phyloP scores from a whole-genome alignment of 2,329 filamentous ascomycete species.

The Penicillium sp. region DNA sequence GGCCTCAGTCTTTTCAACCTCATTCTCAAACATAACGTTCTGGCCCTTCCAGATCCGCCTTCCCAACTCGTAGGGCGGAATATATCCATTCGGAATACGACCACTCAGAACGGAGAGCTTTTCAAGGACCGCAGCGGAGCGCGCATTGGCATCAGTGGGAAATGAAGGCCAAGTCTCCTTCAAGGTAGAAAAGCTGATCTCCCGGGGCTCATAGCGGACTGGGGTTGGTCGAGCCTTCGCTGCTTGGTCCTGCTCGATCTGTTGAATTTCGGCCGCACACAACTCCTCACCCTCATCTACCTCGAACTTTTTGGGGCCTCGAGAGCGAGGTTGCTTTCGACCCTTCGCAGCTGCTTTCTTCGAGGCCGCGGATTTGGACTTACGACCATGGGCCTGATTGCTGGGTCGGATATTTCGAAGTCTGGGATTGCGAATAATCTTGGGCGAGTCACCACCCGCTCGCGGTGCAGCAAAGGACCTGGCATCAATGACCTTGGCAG shows the following conservation, averaged over 20 bases:
- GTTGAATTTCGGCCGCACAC: conserved; percentile 27
- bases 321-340: conserved; percentile 10
- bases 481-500: conserved; percentile 36
- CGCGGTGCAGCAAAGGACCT: conserved; percentile 36
- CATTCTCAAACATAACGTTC: conserved; percentile 37
- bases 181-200: conserved; percentile 32
- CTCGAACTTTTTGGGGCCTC: conserved; percentile 14
- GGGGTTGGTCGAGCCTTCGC: conserved; percentile 31
- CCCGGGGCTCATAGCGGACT: conserved; percentile 35
- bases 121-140: conserved; percentile 31
- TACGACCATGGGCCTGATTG: conserved; percentile 19
- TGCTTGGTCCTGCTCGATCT: conserved; percentile 30
- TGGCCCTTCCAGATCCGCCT: conserved; percentile 37
- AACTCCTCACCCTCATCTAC: conserved; percentile 24
- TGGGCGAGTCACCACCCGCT: conserved; percentile 25
- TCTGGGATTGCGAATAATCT: conserved; percentile 32
- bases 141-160: conserved; percentile 30
- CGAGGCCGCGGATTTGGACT: conserved; percentile 14
- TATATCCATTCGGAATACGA: conserved; percentile 35
- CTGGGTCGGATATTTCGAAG: conserved; percentile 22
- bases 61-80: conserved; percentile 37
- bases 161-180: conserved; percentile 42
- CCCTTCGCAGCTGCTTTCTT: conserved; percentile 16
- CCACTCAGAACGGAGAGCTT: conserved; percentile 37
- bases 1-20: conserved; percentile 37